These are phyloP conservation scores for Russula brevipes DNA, from an alignment of 768 basidiomycete species.

Conservation along the genomic window DNA sequence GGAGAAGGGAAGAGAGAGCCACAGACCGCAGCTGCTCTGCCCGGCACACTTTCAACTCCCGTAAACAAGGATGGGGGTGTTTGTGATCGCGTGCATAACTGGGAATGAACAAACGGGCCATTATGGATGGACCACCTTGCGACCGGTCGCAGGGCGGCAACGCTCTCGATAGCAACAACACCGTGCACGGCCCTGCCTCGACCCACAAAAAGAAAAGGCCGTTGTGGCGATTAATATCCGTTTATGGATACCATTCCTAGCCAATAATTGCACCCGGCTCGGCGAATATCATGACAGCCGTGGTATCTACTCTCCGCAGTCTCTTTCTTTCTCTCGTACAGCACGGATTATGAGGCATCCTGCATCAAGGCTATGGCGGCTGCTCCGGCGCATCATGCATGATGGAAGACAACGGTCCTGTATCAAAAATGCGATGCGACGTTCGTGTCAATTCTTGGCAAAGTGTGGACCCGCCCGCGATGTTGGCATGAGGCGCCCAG, in stretches of 20 bases:
- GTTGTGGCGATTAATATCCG: neutral
- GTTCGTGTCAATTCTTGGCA: too few relatives aligned
- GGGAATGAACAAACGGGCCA: neutral
- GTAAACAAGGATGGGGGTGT: neutral
- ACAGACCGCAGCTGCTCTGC: neutral
- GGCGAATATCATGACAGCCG: too few relatives aligned
- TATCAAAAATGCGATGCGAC: neutral
- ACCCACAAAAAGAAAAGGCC: neutral
- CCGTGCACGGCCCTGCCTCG: neutral
- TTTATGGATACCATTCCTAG: neutral
- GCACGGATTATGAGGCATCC: too few relatives aligned
- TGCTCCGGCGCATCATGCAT: neutral
- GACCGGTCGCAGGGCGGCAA: slow-evolving; percentile 10
- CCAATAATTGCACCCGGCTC: too few relatives aligned
- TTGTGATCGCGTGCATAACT: neutral
- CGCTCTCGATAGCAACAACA: slow-evolving; percentile 15
- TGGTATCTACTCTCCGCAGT: neutral
- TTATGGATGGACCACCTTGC: slow-evolving; percentile 5
- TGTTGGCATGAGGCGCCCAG: too few relatives aligned
- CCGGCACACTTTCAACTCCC: neutral
- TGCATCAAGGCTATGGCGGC: too few relatives aligned
- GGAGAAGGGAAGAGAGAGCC: slow-evolving; percentile 3
- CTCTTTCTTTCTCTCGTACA: slow-evolving; percentile 7
- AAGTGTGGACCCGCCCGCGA: too few relatives aligned
- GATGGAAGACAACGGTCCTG: too few relatives aligned